Percentiles rank a stretch among this genome's conserved stretches.
phyloP scores from a whole-genome alignment of 768 basidiomycete genomes.

The Leccinum disarticulatum region DNA sequence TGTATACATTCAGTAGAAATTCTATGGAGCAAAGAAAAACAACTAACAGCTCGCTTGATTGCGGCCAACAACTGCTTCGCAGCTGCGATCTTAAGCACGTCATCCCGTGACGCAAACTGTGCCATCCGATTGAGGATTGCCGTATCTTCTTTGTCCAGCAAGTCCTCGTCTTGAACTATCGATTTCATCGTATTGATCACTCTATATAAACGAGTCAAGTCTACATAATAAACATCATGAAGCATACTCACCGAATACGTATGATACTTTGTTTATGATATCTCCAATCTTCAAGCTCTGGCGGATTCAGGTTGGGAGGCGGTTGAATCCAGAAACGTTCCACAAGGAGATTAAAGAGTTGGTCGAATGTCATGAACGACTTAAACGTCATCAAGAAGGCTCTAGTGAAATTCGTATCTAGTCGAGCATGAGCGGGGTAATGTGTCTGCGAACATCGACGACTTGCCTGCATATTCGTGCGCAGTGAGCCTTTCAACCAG shows the following conservation, averaged over 20 bases:
- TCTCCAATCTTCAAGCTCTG: slow-evolving; percentile 55
- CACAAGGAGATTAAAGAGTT: slow-evolving; percentile 54
- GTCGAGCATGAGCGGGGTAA: slow-evolving; percentile 5
- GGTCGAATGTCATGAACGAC: slow-evolving; percentile 57
- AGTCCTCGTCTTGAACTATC: slow-evolving; percentile 55
- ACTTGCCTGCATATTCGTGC: slow-evolving; percentile 59
- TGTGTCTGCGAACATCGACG: neutral
- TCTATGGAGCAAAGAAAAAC: neutral
- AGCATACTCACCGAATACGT: slow-evolving; percentile 49
- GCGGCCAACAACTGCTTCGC: slow-evolving; percentile 49
- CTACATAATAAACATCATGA: neutral
- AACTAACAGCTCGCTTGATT: slow-evolving; percentile 52
- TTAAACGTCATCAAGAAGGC: slow-evolving; percentile 73
- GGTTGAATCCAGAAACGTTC: slow-evolving; percentile 57
- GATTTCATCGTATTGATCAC: slow-evolving; percentile 65
- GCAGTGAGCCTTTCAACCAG: slow-evolving; percentile 66
- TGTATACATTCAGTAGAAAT: slow-evolving; percentile 1
- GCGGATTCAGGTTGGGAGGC: slow-evolving; percentile 43
- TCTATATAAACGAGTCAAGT: slow-evolving; percentile 30
- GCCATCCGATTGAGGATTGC: slow-evolving; percentile 53
- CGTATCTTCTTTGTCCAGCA: slow-evolving; percentile 54
- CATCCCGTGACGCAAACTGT: slow-evolving; percentile 47
- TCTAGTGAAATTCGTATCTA: slow-evolving; percentile 55
- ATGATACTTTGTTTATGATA: slow-evolving; percentile 58
- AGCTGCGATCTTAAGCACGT: slow-evolving; percentile 40